Conservation (phyloP, 2,329 filamentous ascomycete species). For the Chalaropsis ovoidea region DNA sequence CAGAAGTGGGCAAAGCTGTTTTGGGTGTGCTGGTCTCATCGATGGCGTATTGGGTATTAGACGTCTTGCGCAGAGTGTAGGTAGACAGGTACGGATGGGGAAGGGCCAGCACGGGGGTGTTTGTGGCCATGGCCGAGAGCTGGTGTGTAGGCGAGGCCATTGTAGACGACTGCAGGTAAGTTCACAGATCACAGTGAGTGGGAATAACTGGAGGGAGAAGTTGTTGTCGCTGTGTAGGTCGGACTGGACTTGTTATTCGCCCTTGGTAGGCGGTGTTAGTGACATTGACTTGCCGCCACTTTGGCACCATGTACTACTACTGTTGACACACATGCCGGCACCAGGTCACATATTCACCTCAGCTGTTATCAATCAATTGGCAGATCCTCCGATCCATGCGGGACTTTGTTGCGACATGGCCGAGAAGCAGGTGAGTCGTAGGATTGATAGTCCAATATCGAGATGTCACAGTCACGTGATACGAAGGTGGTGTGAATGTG, state of each 20-base stretch:
- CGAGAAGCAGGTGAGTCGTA: background rate
- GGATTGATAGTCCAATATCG: background rate
- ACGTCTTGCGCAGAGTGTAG: slow-evolving; percentile 35
- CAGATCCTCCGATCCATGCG: background rate
- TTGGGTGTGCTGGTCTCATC: slow-evolving; percentile 29
- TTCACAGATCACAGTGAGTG: background rate
- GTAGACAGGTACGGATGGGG: slow-evolving; percentile 42
- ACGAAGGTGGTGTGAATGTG: too few species aligned
- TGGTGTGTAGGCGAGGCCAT: slow-evolving; percentile 21
- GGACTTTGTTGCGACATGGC: background rate
- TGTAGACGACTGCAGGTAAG: background rate
- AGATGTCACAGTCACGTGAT: too few species aligned
- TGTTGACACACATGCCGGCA: background rate
- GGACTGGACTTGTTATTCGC: background rate
- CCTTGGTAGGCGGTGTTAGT: background rate
- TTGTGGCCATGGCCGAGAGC: slow-evolving; percentile 28
- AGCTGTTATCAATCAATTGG: background rate
- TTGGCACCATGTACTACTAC: background rate
- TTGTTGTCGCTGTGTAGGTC: background rate
- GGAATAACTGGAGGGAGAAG: background rate
- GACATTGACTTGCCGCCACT: background rate
- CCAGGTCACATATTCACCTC: background rate
- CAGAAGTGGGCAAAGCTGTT: slow-evolving; percentile 30
- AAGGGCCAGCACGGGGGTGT: slow-evolving; percentile 39
- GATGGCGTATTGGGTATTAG: slow-evolving; percentile 33